Evolutionary conservation across 164 flowering plant species (phyloP), one percentile per base, ranked within the genome.

Genomic region (Euptelea pleiosperma): DNA sequence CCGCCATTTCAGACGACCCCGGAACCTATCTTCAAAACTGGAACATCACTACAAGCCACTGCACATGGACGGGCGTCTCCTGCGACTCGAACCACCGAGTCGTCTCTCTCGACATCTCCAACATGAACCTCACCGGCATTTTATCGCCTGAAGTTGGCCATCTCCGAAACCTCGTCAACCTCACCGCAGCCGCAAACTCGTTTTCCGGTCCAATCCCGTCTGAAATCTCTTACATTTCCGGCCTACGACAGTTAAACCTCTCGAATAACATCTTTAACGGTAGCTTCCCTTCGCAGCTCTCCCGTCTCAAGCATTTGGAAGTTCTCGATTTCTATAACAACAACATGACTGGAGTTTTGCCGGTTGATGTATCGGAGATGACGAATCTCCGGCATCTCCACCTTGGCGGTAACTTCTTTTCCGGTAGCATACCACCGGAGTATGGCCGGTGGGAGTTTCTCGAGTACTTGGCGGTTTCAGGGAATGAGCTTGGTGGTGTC

Each of bases 251-350:
- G 21, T 80, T 93, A 26, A 90, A 93, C 59, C 79, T 93, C 29
- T 87, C 94, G 18, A 93, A 86, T 69, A 93, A 93, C 28, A 11
- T 73, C 48, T 83, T 91, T 64, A 79, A 80, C 57, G 82, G 69
- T 8, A 70, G 73, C 2, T 82, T 90, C 55, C 96, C 94, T 0
- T 2, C 67, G 0, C 43, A 73, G 42, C 72, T 89, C 28, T 67
- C 86, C 4, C 37, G 39, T 2, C 72, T 84, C 25, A 68, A 61
- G 44, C 31, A 33, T 8, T 75, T 93, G 6, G 65, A 74, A 29
- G 79, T 83, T 2, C 77, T 91, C 1, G 97, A 94, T 57, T 60
- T 89, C 37, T 91, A 89, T 67, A 87, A 91, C 81, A 94, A 94
- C 64, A 88, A 89, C 53, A 68, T 94, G 76, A 74, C 65, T 1